Base-by-base conservation (phyloP, 805 yeast species). In the Wickerhamiella occidentalis region DNA sequence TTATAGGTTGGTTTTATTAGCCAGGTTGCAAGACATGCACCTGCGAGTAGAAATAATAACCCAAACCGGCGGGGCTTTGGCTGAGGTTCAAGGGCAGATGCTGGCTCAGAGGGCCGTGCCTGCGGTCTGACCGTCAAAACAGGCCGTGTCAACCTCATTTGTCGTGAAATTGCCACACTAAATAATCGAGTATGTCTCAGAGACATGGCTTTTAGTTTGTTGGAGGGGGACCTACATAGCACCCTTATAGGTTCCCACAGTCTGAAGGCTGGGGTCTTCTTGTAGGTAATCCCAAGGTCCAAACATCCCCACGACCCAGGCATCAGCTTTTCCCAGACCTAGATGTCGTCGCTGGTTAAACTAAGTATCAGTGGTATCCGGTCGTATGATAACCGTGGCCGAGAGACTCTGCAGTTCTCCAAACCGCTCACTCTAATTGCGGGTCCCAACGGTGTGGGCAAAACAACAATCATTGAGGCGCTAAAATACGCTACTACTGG, bases 401-500 rank as follows among this genome's bases (percentile, higher is more conserved):
- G 85, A 26, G 96, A 92, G 61, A 80, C 88, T 0, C 85, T 92
- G 52, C 85, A 84, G 60, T 92, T 92, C 66, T 87, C 88, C 13
- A 76, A 77, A 44, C 99, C 99, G 0, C 68, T 92, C 61, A 92
- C 98, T 0, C 71, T 92, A 44, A 90, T 92, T 48, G 95, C 94
- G 25, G 99, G 99, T 0, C 83, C 83, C 47, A 92, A 92, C 65
- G 97, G 98, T 28, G 82, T 95, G 25, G 98, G 98, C 9, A 90
- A 92, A 63, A 92, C 97, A 61, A 88, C 97, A 0, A 80, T 92
- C 51, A 94, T 92, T 54, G 99, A 92, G 64, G 87, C 96, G 62
- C 70, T 92, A 52, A 77, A 87, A 61, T 92, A 87, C 64, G 90
- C 94, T 18, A 86, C 98, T 9, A 90, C 98, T 0, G 97, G 97